Percentiles rank a stretch among this genome's conserved stretches.
These are phyloP conservation scores for Sesbania bispinosa DNA, from an alignment of 306 rosid species.

Conservation along the genomic window DNA sequence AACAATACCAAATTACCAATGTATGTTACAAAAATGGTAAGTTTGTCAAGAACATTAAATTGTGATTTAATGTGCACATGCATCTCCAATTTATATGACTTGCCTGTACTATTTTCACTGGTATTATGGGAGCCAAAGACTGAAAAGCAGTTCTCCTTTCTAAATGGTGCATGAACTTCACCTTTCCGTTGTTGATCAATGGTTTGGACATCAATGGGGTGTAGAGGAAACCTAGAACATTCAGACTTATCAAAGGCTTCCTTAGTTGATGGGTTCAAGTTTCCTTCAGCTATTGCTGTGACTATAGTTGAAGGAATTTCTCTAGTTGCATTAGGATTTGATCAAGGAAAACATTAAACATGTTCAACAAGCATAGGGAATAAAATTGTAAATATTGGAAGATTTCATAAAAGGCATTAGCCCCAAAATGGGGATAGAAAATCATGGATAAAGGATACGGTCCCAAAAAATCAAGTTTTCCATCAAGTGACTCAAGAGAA, in stretches of 20 bases:
- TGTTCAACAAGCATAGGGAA: background rate
- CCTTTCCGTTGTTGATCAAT: slow-evolving; percentile 26
- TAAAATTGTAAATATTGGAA: background rate
- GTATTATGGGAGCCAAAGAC: slow-evolving; percentile 40
- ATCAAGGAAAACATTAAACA: slow-evolving; percentile 39
- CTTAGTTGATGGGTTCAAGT: slow-evolving; percentile 76
- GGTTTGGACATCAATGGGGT: slow-evolving; percentile 27
- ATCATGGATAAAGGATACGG: slow-evolving; percentile 65
- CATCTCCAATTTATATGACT: slow-evolving; percentile 25
- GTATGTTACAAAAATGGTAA: background rate
- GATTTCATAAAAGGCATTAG: background rate
- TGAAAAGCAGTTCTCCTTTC: slow-evolving; percentile 46
- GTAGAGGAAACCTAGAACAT: slow-evolving; percentile 26
- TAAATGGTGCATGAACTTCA: slow-evolving; percentile 32
- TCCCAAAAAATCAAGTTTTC: slow-evolving; percentile 78
- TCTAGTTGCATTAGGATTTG: slow-evolving; percentile 39
- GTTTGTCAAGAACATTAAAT: background rate
- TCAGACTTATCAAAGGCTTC: slow-evolving; percentile 59
- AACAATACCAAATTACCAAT: no score
- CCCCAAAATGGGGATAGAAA: background rate
- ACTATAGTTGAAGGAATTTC: slow-evolving; percentile 73
- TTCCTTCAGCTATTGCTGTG: slow-evolving; percentile 78
- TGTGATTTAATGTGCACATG: background rate
- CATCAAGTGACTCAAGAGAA: slow-evolving; percentile 50
- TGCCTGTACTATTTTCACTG: slow-evolving; percentile 50